Evolutionary conservation across 495 filamentous ascomycete species (phyloP).

Genomic region (Penicillium maclennaniae): DNA sequence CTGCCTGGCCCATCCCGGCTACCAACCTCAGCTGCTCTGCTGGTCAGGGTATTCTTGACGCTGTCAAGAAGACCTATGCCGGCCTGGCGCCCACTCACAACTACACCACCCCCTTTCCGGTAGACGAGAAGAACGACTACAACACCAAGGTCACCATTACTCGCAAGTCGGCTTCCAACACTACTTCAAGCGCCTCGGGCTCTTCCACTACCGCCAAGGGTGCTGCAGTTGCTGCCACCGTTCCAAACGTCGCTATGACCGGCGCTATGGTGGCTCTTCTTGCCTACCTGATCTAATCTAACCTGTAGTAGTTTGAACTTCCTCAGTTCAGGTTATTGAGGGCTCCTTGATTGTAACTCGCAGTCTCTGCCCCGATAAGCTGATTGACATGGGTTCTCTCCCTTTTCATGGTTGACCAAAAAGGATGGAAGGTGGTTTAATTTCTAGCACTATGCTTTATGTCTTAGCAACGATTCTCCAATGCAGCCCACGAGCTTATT

Average conservation of each 20-base stretch:
- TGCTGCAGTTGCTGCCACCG: constrained; percentile 2
- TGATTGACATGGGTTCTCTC: not conserved
- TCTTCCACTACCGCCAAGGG: not conserved
- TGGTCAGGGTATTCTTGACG: constrained; percentile 38
- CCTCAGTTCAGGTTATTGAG: not conserved
- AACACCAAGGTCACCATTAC: constrained; percentile 29
- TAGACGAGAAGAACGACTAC: constrained; percentile 17
- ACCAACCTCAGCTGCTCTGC: constrained; percentile 41
- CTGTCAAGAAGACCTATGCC: constrained; percentile 38
- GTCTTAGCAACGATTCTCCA: not conserved
- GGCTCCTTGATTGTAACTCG: not conserved
- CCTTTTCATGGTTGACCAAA: not conserved
- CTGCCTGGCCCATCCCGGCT: constrained; percentile 41
- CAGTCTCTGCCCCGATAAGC: not conserved
- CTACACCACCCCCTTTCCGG: constrained; percentile 38
- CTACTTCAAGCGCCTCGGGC: not conserved
- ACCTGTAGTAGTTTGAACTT: not conserved
- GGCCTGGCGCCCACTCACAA: constrained; percentile 29
- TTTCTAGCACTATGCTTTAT: constrained; percentile 1
- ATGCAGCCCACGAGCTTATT: not conserved
- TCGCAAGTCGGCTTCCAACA: constrained; percentile 15
- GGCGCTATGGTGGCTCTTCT: constrained; percentile 14
- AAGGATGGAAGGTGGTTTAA: not conserved
- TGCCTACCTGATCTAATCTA: constrained; percentile 8
- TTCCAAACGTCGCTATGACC: constrained; percentile 3